phyloP scores from a whole-genome alignment of 2,329 filamentous ascomycete genomes.

The Paraconiothyrium brasiliense region DNA sequence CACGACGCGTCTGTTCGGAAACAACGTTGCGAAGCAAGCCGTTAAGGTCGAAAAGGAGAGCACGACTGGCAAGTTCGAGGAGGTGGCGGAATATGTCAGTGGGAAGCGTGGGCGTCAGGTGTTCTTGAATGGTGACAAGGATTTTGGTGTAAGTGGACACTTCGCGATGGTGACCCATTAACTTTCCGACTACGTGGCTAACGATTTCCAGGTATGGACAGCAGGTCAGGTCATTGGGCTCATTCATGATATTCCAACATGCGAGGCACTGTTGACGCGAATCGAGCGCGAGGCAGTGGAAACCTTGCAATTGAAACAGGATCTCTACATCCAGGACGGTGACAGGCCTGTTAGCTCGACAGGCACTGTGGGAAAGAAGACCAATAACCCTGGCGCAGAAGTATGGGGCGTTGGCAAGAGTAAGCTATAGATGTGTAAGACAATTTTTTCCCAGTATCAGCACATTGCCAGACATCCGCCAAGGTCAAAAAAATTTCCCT shows the following conservation, averaged over 20 bases:
- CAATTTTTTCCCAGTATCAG: not conserved
- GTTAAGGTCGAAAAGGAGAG: conserved; percentile 85
- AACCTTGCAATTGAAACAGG: conserved; percentile 51
- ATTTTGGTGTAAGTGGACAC: conserved; percentile 68
- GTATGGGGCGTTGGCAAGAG: conserved; percentile 56
- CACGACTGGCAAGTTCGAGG: conserved; percentile 84
- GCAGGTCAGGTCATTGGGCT: conserved; percentile 87
- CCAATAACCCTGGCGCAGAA: conserved; percentile 53
- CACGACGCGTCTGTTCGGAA: conserved; percentile 86
- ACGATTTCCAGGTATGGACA: conserved; percentile 83
- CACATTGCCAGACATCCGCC: not conserved
- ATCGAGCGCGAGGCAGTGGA: conserved; percentile 59
- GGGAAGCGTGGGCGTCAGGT: conserved; percentile 92
- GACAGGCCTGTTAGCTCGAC: conserved; percentile 31
- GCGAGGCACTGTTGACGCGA: conserved; percentile 55
- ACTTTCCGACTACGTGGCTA: conserved; percentile 9
- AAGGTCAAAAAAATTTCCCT: not conserved
- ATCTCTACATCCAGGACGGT: conserved; percentile 45
- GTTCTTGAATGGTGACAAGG: conserved; percentile 88
- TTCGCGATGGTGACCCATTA: not conserved
- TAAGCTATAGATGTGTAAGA: conserved; percentile 45
- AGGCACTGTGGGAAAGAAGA: conserved; percentile 41
- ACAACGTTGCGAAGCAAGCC: conserved; percentile 84
- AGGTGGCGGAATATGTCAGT: conserved; percentile 86
- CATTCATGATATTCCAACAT: conserved; percentile 62